phyloP scores from a whole-genome alignment of 2,329 filamentous ascomycete species.

The Diplodia intermedia region DNA sequence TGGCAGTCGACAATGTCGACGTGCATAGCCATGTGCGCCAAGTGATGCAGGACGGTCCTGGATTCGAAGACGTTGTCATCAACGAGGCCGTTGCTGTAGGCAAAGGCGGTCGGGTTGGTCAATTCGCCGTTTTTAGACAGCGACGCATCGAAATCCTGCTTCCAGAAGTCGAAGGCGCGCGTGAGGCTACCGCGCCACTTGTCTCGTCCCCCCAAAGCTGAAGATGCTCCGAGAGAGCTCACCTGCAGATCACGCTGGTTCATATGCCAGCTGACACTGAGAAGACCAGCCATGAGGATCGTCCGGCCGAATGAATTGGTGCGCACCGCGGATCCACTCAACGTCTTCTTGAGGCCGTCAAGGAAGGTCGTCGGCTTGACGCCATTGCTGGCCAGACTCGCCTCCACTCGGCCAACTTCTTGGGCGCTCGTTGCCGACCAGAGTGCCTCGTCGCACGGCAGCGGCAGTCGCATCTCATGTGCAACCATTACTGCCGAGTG shows the following conservation, averaged over 20 bases:
- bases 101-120: conserved; percentile 41
- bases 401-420: conserved; percentile 84
- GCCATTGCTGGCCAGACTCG: conserved; percentile 78
- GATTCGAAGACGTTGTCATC: conserved; percentile 84
- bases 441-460: conserved; percentile 90
- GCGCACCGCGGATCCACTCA: conserved; percentile 82
- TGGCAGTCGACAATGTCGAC: conserved; percentile 98
- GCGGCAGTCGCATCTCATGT: conserved; percentile 87
- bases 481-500: conserved; percentile 97
- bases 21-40: conserved; percentile 98
- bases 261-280: conserved; percentile 97
- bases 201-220: conserved; percentile 82
- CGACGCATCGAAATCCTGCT: conserved; percentile 85
- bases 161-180: conserved; percentile 92
- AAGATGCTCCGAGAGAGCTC: conserved; percentile 80
- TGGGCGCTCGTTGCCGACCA: conserved; percentile 90
- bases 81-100: conserved; percentile 46
- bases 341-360: conserved; percentile 86
- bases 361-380: conserved; percentile 87
- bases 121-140: conserved; percentile 63
- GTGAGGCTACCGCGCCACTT: conserved; percentile 89
- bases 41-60: conserved; percentile 85
- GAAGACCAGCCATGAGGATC: conserved; percentile 89
- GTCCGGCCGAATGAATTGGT: conserved; percentile 94
- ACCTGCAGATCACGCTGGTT: conserved; percentile 94